Evolutionary conservation across 345 rosid genomes (phyloP).

Genomic region (Moricandia moricandioides): DNA sequence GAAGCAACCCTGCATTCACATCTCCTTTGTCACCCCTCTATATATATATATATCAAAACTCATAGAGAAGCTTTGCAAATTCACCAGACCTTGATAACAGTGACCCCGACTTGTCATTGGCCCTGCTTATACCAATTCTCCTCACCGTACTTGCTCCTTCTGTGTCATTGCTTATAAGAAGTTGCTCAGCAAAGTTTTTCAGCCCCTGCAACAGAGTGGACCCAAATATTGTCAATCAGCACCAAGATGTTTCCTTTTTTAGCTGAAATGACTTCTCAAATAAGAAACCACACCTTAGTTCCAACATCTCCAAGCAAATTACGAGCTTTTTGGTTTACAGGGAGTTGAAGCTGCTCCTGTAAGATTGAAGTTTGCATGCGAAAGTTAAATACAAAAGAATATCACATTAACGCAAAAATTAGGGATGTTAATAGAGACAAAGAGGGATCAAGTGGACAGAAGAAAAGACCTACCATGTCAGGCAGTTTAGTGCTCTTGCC

Average conservation of each 20-base stretch:
- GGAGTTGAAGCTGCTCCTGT: conserved; percentile 37
- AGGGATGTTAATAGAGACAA: neutral
- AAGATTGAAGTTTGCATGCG: neutral
- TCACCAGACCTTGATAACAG: conserved; percentile 12
- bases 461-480: conserved; percentile 15
- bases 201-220: conserved; percentile 26
- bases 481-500: conserved; percentile 40
- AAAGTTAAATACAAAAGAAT: neutral
- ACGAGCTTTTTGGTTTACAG: conserved; percentile 33
- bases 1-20: conserved; percentile 28
- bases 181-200: conserved; percentile 24
- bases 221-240: neutral
- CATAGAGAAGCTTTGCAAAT: too few relatives aligned
- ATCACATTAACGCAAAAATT: neutral
- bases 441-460: neutral
- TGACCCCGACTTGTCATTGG: conserved; percentile 27
- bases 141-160: conserved; percentile 16
- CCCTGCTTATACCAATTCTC: conserved; percentile 20
- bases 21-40: conserved; percentile 3
- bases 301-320: conserved; percentile 29
- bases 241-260: neutral
- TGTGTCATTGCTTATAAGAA: neutral
- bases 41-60: neutral
- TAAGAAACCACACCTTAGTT: conserved; percentile 19
- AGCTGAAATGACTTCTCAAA: neutral